phyloP scores from a whole-genome alignment of 768 basidiomycete species.

The Pisolithus albus region DNA sequence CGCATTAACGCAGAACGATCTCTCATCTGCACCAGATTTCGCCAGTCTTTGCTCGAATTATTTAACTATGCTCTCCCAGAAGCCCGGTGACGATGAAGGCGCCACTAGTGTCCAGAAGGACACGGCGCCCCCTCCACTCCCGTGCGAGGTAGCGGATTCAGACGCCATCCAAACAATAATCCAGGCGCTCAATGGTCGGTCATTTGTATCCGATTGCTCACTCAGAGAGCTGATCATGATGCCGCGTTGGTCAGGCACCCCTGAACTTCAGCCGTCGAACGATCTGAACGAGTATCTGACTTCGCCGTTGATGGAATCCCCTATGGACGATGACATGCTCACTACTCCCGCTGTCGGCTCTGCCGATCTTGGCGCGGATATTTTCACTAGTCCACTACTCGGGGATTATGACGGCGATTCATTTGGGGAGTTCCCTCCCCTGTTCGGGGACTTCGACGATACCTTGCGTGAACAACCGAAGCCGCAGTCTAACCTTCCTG shows the following conservation, averaged over 20 bases:
- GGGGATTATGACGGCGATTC: slow-evolving; percentile 29
- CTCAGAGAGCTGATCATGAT: neutral
- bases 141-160: slow-evolving; percentile 14
- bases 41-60: slow-evolving; percentile 51
- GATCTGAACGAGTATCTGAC: slow-evolving; percentile 40
- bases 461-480: slow-evolving; percentile 13
- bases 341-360: slow-evolving; percentile 37
- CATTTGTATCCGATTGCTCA: neutral
- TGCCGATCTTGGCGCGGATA: slow-evolving; percentile 29
- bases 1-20: slow-evolving; percentile 20
- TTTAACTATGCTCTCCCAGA: slow-evolving; percentile 59
- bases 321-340: slow-evolving; percentile 39
- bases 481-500: slow-evolving; percentile 7
- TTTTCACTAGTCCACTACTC: slow-evolving; percentile 38
- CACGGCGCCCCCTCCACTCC: slow-evolving; percentile 20
- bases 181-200: slow-evolving; percentile 34
- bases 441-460: slow-evolving; percentile 23
- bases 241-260: slow-evolving; percentile 23
- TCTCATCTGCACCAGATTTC: slow-evolving; percentile 33
- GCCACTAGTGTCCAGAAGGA: slow-evolving; percentile 29
- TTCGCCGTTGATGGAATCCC: slow-evolving; percentile 42
- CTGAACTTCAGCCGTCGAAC: slow-evolving; percentile 30
- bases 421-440: slow-evolving; percentile 26
- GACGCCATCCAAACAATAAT: slow-evolving; percentile 34
- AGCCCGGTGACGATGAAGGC: slow-evolving; percentile 33